phyloP scores from a whole-genome alignment of 176 grass and related monocot species.

The Eremochloa ophiuroides region DNA sequence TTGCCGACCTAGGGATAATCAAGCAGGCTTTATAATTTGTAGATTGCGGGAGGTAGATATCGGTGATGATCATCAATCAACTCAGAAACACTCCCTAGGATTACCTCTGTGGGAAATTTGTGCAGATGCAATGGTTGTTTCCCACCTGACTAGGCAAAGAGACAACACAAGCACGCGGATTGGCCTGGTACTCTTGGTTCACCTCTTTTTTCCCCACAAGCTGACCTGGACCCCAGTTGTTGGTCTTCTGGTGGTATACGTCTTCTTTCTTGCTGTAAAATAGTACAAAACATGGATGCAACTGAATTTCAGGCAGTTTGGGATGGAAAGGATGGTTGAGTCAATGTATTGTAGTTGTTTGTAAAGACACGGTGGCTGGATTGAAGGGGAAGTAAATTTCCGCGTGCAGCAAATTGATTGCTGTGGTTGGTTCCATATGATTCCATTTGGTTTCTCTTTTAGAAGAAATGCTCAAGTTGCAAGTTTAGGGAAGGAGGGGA shows the following conservation, averaged over 20 bases:
- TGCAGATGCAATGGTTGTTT: constrained; percentile 28
- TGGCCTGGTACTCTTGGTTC: neutral
- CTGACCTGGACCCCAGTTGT: constrained; percentile 3
- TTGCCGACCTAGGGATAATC: constrained; percentile 26
- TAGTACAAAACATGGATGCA: constrained; percentile 6
- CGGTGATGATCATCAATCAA: neutral
- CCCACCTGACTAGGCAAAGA: constrained; percentile 18
- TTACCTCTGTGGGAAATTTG: constrained; percentile 7
- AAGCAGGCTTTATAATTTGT: constrained; percentile 1
- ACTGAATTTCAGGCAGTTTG: neutral
- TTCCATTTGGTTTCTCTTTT: too few species aligned
- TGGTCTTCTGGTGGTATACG: constrained; percentile 35
- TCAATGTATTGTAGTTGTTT: neutral
- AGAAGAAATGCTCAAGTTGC: too few species aligned
- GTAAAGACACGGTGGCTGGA: neutral
- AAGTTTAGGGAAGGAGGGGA: too few species aligned
- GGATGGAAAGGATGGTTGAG: neutral
- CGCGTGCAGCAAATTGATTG: neutral
- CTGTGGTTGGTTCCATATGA: neutral
- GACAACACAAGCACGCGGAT: neutral
- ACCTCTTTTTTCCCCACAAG: neutral
- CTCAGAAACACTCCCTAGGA: neutral
- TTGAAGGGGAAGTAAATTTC: neutral
- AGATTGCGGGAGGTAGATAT: neutral
- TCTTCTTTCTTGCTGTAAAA: constrained; percentile 26